Evolutionary conservation across 345 rosid species (phyloP).

Genomic region (Eucalyptus rudis): DNA sequence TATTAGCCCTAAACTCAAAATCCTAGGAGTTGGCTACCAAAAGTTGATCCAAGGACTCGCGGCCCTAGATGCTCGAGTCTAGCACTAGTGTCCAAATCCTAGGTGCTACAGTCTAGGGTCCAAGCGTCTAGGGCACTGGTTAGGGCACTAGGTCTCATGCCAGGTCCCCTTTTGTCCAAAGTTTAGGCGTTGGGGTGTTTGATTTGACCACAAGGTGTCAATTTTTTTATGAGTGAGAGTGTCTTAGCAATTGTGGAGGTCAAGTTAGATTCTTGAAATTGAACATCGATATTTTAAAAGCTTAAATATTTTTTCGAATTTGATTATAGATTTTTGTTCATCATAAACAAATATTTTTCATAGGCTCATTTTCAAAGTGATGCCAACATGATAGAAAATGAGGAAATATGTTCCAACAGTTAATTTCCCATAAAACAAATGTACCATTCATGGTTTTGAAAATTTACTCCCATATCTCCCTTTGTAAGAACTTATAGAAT

Average conservation of each 20-base stretch:
- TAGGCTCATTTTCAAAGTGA: too few species aligned
- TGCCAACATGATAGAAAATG: not conserved
- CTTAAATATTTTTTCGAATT: not conserved
- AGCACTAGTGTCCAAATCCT: not conserved
- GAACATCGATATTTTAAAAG: not conserved
- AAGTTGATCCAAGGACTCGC: too few species aligned
- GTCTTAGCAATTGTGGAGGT: not conserved
- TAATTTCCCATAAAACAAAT: not conserved
- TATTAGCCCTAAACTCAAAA: not conserved
- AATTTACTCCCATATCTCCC: not conserved
- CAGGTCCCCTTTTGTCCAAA: not conserved
- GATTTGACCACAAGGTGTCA: not conserved
- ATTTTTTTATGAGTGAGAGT: not conserved
- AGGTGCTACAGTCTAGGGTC: not conserved
- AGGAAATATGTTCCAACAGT: not conserved
- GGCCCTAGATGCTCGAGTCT: not conserved
- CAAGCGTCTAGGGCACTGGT: not conserved
- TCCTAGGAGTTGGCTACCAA: too few species aligned
- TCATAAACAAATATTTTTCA: not conserved
- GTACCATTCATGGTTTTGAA: not conserved
- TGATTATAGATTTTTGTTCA: not conserved
- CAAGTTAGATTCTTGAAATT: not conserved
- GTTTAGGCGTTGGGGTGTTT: not conserved
- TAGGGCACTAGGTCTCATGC: not conserved
- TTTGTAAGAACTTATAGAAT: not conserved